A percentile compares a stretch with the other conserved stretches of the same genome.
Evolutionary conservation across 768 basidiomycete species (phyloP).

Genomic region (Psilocybe cyanescens): DNA sequence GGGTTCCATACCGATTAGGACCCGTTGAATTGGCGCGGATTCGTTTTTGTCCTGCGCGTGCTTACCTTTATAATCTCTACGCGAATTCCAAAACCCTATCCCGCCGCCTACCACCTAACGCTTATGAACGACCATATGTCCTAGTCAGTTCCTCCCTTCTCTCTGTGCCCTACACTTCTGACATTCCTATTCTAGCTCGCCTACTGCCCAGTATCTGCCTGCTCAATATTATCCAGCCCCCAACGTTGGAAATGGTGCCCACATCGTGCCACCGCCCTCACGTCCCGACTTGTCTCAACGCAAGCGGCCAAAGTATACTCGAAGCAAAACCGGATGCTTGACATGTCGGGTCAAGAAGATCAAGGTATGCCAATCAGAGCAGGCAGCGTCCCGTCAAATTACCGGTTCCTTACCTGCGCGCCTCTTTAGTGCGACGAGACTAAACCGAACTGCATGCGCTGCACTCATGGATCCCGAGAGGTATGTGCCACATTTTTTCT

Average conservation of each 20-base stretch:
- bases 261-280: conserved; percentile 51
- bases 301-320: conserved; percentile 90
- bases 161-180: conserved; percentile 18
- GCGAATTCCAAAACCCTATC: conserved; percentile 40
- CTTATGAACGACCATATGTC: conserved; percentile 56
- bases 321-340: conserved; percentile 93
- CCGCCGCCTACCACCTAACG: conserved; percentile 41
- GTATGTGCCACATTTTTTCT: conserved; percentile 42
- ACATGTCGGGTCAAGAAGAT: conserved; percentile 95
- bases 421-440: conserved; percentile 81
- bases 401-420: conserved; percentile 1
- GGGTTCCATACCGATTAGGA: conserved; percentile 57
- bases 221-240: conserved; percentile 41
- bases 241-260: conserved; percentile 40
- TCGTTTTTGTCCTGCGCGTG: conserved; percentile 42
- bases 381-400: neutral
- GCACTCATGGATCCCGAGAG: conserved; percentile 83
- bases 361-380: conserved; percentile 60
- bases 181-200: conserved; percentile 31
- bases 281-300: conserved; percentile 57
- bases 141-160: conserved; percentile 47
- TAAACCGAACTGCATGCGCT: conserved; percentile 86
- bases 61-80: conserved; percentile 56
- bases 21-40: conserved; percentile 43
- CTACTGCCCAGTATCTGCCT: conserved; percentile 46